phyloP scores from a whole-genome alignment of 116 monocot species.

The Zostera marina region DNA sequence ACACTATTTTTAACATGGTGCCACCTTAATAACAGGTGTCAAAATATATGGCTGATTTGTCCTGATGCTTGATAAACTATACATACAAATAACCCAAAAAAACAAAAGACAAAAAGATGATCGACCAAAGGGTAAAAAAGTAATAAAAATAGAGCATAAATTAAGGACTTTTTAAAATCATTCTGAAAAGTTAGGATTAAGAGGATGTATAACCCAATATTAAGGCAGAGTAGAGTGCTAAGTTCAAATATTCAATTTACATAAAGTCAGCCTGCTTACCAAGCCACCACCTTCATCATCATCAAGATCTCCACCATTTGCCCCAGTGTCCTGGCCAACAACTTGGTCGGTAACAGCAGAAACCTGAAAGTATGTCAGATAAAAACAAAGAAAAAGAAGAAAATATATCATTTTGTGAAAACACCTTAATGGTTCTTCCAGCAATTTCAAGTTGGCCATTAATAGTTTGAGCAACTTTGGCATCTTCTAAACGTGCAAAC shows the following conservation, averaged over 20 bases:
- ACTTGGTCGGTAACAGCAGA: constrained; percentile 73
- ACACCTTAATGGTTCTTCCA: constrained; percentile 50
- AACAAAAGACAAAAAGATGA: no score
- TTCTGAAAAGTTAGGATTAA: no score
- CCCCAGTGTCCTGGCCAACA: constrained; percentile 30
- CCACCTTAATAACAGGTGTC: no score
- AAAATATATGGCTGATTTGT: no score
- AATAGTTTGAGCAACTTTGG: constrained; percentile 56
- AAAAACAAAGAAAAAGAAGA: background rate
- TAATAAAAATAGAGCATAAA: no score
- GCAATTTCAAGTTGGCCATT: constrained; percentile 73
- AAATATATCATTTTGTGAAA: background rate
- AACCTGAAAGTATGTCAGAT: constrained; percentile 27
- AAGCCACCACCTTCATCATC: constrained; percentile 91
- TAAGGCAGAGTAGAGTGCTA: background rate
- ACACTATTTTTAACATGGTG: no score
- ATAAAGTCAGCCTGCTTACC: constrained; percentile 16
- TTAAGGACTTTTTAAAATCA: no score
- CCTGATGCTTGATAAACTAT: background rate
- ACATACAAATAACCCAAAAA: background rate
- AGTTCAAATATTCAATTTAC: no score
- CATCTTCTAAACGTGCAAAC: constrained; percentile 59
- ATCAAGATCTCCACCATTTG: constrained; percentile 65
- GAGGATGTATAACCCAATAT: no score
- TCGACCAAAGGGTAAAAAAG: no score